Base-by-base conservation (phyloP, 495 filamentous ascomycete species). In the Monascus purpureus region DNA sequence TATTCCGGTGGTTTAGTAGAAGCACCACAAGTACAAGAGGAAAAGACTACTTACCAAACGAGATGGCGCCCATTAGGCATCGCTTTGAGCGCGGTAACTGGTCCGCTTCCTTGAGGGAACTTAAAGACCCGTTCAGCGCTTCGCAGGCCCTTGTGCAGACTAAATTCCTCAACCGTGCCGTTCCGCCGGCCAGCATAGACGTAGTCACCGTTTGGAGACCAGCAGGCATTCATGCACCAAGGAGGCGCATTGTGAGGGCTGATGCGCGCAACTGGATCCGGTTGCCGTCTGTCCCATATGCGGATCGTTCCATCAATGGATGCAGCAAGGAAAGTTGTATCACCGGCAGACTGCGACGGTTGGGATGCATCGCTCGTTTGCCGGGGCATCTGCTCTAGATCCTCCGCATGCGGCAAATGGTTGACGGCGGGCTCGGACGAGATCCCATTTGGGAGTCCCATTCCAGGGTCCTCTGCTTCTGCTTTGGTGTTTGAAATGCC, bases 161-260 rank as follows among this genome's bases (percentile, higher is more conserved):
- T 82, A 53, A 78, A 97, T 49, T 97, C 90, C 36, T 97, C 90
- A 1, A 97, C 90, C 0, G 83, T 93, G 33, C 84, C 81, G 54
- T 96, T 97, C 32, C 92, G 68, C 23, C 90, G 71, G 4, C 90
- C 90, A 11, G 80, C 85, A 55, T 93, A 97, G 35, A 97, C 85
- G 55, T 70, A 87, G 53, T 97, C 95, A 16, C 90, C 90, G 55
- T 93, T 81, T 2, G 86, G 86, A 38, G 78, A 86, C 90, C 92
- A 97, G 56, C 83, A 92, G n/a, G 84, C 85, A 39, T 79, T 83
- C 79, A 93, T 96, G 53, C 87, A 95, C 92, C 92, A 97, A 6
- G 86, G 90, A 2, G 92, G 86, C 5, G 78, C 75, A 31, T 80
- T 78, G 7, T 67, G 62, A 32, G 80, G 78, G 11, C 61, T 63